Base-by-base conservation (phyloP, 371 early-diverging fungal species). In the Mortierella sp. region DNA sequence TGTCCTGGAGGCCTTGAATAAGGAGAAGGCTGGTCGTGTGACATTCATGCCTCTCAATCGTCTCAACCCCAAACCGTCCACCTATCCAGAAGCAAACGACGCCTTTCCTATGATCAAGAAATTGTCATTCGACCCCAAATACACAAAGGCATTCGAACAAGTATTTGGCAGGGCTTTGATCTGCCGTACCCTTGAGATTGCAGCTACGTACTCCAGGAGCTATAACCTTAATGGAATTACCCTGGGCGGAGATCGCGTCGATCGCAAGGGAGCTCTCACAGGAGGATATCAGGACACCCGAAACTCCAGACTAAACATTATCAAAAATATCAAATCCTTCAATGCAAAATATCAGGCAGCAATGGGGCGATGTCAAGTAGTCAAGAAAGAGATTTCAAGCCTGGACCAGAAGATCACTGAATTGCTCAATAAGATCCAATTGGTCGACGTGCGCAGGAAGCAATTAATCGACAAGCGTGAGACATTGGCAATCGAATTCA, bases 11-110 rank as follows among this genome's bases (percentile, higher is more conserved):
- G 89, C 87, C 36, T 86, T 99, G 86, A 92, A 89, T 70, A 84
- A 86, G 36, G 92, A 92, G 68, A 90, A 92, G 69, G 81, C 88
- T 10, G 98, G 98, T 7, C 91, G 99, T 7, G 92, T 98, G 53
- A 99, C 99, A 0, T 97, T 99, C 83, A 97, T 99, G 89, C 99
- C 99, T 2, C 86, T 99, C 50, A 98, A 97, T 74, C 91, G 97
- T 1, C 86, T 99, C 60, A 87, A 88, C 41, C 72, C 91, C 2
- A 83, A 86, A 28, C 76, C 86, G 5, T 71, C 85, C 3, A 88
- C 90, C 15, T 94, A 94, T 52, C 96, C 97, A 0, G 84, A 86
- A 3, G 89, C 92, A 9, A 87, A 87, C 19, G 94, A 97, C 65
- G 94, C 94, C n/a, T 90, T 95, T 48, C 96, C 97, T 3, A 89